Base-by-base conservation (phyloP, 495 filamentous ascomycete species). In the Cryomyces minteri region DNA sequence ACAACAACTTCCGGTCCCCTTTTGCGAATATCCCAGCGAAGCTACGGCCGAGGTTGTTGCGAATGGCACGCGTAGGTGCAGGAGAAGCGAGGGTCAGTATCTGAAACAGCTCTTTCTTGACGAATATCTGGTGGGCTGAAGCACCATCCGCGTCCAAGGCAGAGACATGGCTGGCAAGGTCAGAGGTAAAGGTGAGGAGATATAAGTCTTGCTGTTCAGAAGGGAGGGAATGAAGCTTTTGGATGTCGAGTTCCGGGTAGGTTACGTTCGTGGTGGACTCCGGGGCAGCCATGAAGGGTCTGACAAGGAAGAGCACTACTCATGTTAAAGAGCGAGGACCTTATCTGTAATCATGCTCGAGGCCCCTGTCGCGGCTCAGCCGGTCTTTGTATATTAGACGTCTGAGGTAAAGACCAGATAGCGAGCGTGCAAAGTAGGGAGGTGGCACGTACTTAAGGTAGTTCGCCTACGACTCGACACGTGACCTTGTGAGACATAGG, bases 151-250 rank as follows among this genome's bases (percentile, higher is more conserved):
- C 65, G 45, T 78, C 72, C 31, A 95, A 71, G 14, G 63, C 61
- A 41, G 79, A 76, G 32, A 88, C 83, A 69, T 93, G 77, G 49
- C 80, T 80, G 48, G 79, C 82, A 41, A 96, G 72, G 40, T 81
- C 76, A 31, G 84, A 79, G 31, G 87, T 79, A 59, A 94, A 95
- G 38, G 79, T 92, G 43, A 96, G 68, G 47, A 99, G 72, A 59
- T 86, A 88, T 18, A 96, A 76, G 54, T 94, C 86, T 62, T 96
- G 92, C 57, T 99, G 88, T 66, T 96, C 90, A 31, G 85, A 81
- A 46, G 88, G 81, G 44, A 96, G 77, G 41, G 82, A 73, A 62
- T 93, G 80, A 42, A 99, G 77, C 64, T 90, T 93, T 43, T 74
- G 60, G 52, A 93, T 60, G 58, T 99, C 87, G 57, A 99, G 79